phyloP scores from a whole-genome alignment of 495 filamentous ascomycete species.

The Glonium stellatum region DNA sequence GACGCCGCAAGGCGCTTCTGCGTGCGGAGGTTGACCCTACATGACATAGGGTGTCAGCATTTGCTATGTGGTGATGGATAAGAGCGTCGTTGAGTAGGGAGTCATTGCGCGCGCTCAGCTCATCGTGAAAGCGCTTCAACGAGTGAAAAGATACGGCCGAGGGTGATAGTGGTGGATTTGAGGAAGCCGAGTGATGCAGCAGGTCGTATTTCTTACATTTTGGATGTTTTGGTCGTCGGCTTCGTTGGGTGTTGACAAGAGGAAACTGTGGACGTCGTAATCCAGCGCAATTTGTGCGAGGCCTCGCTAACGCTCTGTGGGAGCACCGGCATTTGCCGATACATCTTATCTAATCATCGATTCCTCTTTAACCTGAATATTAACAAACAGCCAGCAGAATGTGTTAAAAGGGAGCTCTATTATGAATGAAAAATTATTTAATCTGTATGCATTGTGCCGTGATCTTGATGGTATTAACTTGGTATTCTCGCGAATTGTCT shows the following conservation, averaged over 20 bases:
- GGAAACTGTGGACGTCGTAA: background rate
- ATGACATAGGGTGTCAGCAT: slow-evolving; percentile 22
- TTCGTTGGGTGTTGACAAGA: slow-evolving; percentile 24
- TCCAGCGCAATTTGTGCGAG: background rate
- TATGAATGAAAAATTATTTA: too few species aligned
- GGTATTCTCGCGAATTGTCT: too few species aligned
- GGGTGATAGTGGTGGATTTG: background rate
- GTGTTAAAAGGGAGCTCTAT: too few species aligned
- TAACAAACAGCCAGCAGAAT: too few species aligned
- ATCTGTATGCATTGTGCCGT: too few species aligned
- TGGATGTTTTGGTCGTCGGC: slow-evolving; percentile 44
- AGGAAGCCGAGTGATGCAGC: background rate
- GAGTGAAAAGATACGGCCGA: background rate
- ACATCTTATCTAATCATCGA: too few species aligned
- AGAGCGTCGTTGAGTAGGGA: slow-evolving; percentile 11
- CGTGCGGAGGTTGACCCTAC: slow-evolving; percentile 97
- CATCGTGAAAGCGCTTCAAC: background rate
- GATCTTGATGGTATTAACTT: too few species aligned
- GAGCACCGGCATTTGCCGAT: too few species aligned
- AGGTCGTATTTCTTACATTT: slow-evolving; percentile 46
- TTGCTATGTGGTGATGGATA: slow-evolving; percentile 5
- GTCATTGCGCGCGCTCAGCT: slow-evolving; percentile 15
- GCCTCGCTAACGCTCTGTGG: background rate
- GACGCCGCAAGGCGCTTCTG: slow-evolving; percentile 99
- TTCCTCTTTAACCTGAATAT: too few species aligned